Evolutionary conservation across 2,329 filamentous ascomycete species (phyloP).

Genomic region (Aspergillus ruber): DNA sequence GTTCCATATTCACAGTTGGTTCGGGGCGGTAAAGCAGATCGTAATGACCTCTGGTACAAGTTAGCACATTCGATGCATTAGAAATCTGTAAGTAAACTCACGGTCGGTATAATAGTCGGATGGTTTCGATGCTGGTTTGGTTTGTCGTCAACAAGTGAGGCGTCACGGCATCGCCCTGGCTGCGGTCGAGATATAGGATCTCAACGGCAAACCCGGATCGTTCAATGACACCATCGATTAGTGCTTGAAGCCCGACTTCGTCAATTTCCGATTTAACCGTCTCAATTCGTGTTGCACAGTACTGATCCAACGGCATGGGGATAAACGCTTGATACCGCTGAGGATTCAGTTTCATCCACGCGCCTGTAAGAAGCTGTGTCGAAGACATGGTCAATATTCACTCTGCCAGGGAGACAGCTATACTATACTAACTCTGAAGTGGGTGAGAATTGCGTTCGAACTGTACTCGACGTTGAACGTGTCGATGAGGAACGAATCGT

Average conservation of each 20-base stretch:
- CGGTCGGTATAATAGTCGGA: slow-evolving; percentile 64
- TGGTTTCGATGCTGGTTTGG: slow-evolving; percentile 49
- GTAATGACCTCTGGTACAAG: slow-evolving; percentile 66
- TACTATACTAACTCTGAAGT: slow-evolving; percentile 53
- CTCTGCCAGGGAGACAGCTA: slow-evolving; percentile 4
- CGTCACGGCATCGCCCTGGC: slow-evolving; percentile 66
- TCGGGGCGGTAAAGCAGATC: slow-evolving; percentile 78
- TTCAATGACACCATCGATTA: slow-evolving; percentile 73
- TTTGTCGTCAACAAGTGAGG: slow-evolving; percentile 36
- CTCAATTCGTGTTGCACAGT: slow-evolving; percentile 66
- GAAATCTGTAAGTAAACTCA: slow-evolving; percentile 33
- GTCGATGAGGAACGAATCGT: slow-evolving; percentile 52
- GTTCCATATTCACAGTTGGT: slow-evolving; percentile 30
- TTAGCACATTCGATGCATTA: background rate
- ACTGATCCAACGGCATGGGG: slow-evolving; percentile 56
- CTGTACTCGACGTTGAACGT: slow-evolving; percentile 66
- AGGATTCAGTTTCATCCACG: slow-evolving; percentile 72
- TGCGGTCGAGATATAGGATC: slow-evolving; percentile 86
- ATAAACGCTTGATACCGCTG: slow-evolving; percentile 68
- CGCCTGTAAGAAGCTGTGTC: slow-evolving; percentile 66
- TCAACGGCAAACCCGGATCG: slow-evolving; percentile 74
- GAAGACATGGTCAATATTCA: slow-evolving; percentile 8
- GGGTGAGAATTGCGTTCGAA: slow-evolving; percentile 76
- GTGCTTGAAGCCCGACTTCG: slow-evolving; percentile 71
- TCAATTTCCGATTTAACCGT: slow-evolving; percentile 79